Evolutionary conservation across 2,329 filamentous ascomycete genomes (phyloP), one percentile per base, ranked within the genome.

Genomic region (Diaporthe ilicicola): DNA sequence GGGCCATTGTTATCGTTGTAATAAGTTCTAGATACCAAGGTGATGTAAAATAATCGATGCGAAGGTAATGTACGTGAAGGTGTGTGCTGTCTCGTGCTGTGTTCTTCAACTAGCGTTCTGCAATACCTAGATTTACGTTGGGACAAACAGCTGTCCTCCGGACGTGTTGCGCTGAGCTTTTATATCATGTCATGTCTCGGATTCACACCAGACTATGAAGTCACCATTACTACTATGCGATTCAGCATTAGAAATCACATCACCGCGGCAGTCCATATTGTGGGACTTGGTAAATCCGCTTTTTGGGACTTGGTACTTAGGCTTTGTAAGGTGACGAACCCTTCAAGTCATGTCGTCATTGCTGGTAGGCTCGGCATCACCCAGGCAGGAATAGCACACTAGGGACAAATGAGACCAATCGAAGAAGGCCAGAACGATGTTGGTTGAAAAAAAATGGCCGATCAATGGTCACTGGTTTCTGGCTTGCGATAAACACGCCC

Each of bases 281-380:
- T 50, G 44, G 59, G 59, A 64, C 44, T 37, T 64, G 44, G 59
- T 50, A 64, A 64, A 48, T 50, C 59, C 59, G 59, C 59, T 48
- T 50, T 64, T 64, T 10, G 29, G 5, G 44, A 24, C 59, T 17
- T 17, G 44, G 59, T 37, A 37, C 44, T 2, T 24, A 5, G 44
- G 15, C 44, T 64, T 64, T 24, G 59, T 19, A 50, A 62, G 4
- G 42, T 3, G n/a, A 32, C 19, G 15, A 44, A 13, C 1, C 59
- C 32, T 6, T 24, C n/a, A 62, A 62, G 59, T 62, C 59, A 62
- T 62, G 59, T 62, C 59, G 59, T 62, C 59, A 62, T 62, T 62
- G 19, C 56, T 46, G 42, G 27, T 17, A 24, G 42, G 29, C 59
- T 12, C 6, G 42, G 27, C 56, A 39, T 39, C 13, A 34, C 39